Conservation (phyloP, 78 protist genomes). For the Planoprotostelium fungivorum region DNA sequence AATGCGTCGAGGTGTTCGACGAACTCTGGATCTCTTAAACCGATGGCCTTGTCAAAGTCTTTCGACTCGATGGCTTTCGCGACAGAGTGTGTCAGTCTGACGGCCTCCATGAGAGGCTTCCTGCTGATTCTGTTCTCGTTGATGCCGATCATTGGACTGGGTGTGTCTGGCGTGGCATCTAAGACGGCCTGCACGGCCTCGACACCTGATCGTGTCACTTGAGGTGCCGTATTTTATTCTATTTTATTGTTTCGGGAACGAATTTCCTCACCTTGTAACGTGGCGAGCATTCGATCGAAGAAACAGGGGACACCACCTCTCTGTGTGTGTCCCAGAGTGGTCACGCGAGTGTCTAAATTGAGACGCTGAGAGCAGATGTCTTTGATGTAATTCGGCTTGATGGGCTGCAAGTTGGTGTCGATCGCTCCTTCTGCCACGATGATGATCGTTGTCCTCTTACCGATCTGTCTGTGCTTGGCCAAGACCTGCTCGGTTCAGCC, state of each 20-base stretch:
- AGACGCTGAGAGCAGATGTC: constrained; percentile 9
- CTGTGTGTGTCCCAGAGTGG: constrained; percentile 82
- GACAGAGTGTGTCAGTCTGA: constrained; percentile 53
- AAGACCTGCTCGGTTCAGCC: not conserved
- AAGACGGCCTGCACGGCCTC: constrained; percentile 44
- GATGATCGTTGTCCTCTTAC: constrained; percentile 53
- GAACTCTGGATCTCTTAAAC: constrained; percentile 50
- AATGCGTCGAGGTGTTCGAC: constrained; percentile 25
- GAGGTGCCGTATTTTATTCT: too few relatives aligned
- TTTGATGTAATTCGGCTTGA: constrained; percentile 23
- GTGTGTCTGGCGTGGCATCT: not conserved
- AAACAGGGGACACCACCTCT: constrained; percentile 77
- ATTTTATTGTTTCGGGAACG: not conserved
- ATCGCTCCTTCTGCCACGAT: constrained; percentile 75
- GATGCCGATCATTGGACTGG: constrained; percentile 53
- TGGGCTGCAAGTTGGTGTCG: constrained; percentile 44
- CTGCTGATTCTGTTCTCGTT: constrained; percentile 8
- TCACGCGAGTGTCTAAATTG: constrained; percentile 62
- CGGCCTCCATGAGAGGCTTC: constrained; percentile 62
- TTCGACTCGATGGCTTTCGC: constrained; percentile 17
- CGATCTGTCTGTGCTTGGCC: constrained; percentile 28
- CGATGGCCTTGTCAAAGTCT: constrained; percentile 46
- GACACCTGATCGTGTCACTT: constrained; percentile 33
- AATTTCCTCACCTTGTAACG: constrained; percentile 1
- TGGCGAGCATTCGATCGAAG: constrained; percentile 60